Evolutionary conservation across 495 filamentous ascomycete species (phyloP).

Genomic region (Penicillium roqueforti): DNA sequence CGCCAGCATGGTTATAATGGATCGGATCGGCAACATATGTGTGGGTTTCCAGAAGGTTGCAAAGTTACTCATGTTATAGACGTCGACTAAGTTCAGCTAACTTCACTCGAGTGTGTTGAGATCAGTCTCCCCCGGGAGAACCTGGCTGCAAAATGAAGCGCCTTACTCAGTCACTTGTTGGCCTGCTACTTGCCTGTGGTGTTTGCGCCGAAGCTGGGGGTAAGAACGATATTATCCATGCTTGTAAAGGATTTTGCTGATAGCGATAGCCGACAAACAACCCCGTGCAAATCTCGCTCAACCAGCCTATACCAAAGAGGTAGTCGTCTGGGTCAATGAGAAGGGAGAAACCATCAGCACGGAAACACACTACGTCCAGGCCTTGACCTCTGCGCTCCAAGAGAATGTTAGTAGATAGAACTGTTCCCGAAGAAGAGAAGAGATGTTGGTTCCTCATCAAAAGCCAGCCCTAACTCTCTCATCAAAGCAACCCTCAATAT

Average conservation of each 20-base stretch:
- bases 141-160: slow-evolving; percentile 18
- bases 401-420: slow-evolving; percentile 17
- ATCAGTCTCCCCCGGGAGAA: background rate
- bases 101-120: slow-evolving; percentile 2
- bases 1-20: slow-evolving; percentile 19
- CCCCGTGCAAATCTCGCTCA: slow-evolving; percentile 4
- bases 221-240: slow-evolving; percentile 2
- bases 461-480: background rate
- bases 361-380: slow-evolving; percentile 14
- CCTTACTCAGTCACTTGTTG: slow-evolving; percentile 15
- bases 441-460: slow-evolving; percentile 1
- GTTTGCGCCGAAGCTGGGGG: slow-evolving; percentile 13
- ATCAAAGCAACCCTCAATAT: background rate
- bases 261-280: slow-evolving; percentile 1
- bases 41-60: slow-evolving; percentile 4
- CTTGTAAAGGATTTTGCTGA: slow-evolving; percentile 2
- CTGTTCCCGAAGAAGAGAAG: background rate
- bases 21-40: slow-evolving; percentile 22
- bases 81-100: slow-evolving; percentile 12
- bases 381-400: slow-evolving; percentile 2
- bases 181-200: slow-evolving; percentile 14
- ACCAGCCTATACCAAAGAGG: slow-evolving; percentile 36
- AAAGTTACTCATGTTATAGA: slow-evolving; percentile 14
- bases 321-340: slow-evolving; percentile 63
- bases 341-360: slow-evolving; percentile 49